Evolutionary conservation across 75 land plant genomes (phyloP).

Genomic region (Picea glauca): DNA sequence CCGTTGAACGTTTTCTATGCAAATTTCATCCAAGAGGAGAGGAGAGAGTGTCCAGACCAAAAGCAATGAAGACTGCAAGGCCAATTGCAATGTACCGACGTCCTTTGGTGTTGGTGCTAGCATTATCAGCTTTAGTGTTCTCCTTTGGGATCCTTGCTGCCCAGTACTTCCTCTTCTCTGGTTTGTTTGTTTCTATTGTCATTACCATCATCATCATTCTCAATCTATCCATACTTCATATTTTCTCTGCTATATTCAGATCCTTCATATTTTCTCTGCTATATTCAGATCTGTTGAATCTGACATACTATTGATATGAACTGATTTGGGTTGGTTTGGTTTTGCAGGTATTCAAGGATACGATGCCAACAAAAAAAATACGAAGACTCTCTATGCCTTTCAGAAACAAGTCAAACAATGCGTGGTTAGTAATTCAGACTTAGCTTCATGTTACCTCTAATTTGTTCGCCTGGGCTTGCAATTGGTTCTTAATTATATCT

Average conservation of each 20-base stretch:
- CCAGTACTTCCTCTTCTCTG: conserved; percentile 8
- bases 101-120: not conserved
- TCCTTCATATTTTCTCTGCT: no score
- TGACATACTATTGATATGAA: not conserved
- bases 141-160: conserved; percentile 6
- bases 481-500: not conserved
- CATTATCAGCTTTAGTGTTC: not conserved
- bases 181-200: not conserved
- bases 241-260: no score
- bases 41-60: not conserved
- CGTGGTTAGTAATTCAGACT: conserved; percentile 5
- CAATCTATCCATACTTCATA: not conserved
- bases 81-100: conserved; percentile 1
- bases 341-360: conserved; percentile 7
- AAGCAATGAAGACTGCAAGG: not conserved
- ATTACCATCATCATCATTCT: not conserved
- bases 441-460: not conserved
- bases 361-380: conserved; percentile 6
- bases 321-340: no score
- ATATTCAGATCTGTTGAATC: no score
- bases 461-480: no score
- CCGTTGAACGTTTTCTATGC: no score
- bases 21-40: not conserved
- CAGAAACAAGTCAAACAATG: conserved; percentile 12
- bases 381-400: conserved; percentile 3